Percentiles rank a stretch among this genome's conserved stretches.
Conservation (phyloP, 2,329 filamentous ascomycete genomes). For the Diaporthe helianthi region DNA sequence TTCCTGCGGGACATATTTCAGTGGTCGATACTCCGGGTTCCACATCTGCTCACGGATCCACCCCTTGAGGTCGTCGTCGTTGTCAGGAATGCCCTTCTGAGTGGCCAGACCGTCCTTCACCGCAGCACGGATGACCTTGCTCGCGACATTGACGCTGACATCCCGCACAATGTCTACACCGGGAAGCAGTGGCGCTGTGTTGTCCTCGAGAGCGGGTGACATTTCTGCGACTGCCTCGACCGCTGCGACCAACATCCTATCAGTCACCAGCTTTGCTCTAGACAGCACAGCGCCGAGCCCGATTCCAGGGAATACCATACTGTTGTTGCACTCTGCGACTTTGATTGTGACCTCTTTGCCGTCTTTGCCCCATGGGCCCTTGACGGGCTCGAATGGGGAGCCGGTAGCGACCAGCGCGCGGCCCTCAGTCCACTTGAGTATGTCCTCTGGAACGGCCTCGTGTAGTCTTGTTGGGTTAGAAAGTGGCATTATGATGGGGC, state of each 20-base stretch:
- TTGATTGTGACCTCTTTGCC: slow-evolving; percentile 54
- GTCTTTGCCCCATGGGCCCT: slow-evolving; percentile 59
- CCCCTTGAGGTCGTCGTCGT: slow-evolving; percentile 63
- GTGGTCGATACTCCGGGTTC: slow-evolving; percentile 71
- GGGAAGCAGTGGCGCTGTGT: slow-evolving; percentile 72
- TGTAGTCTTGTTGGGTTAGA: slow-evolving; percentile 87
- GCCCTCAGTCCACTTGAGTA: slow-evolving; percentile 80
- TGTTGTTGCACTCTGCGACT: slow-evolving; percentile 87
- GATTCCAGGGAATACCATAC: slow-evolving; percentile 84
- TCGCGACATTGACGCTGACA: slow-evolving; percentile 80
- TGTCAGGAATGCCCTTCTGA: slow-evolving; percentile 67
- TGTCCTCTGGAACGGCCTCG: slow-evolving; percentile 79
- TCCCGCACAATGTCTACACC: slow-evolving; percentile 77
- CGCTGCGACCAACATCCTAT: slow-evolving; percentile 83
- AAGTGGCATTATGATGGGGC: slow-evolving; percentile 81
- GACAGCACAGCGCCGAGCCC: slow-evolving; percentile 80
- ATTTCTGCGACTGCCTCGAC: slow-evolving; percentile 74
- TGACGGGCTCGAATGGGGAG: slow-evolving; percentile 80
- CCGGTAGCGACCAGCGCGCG: slow-evolving; percentile 83
- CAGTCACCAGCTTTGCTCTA: slow-evolving; percentile 70
- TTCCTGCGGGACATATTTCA: slow-evolving; percentile 62
- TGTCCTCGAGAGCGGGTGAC: slow-evolving; percentile 72
- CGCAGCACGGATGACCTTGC: slow-evolving; percentile 75
- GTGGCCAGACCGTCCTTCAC: slow-evolving; percentile 73
- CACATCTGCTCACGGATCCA: slow-evolving; percentile 86